Evolutionary conservation across 352 stramenopile species (phyloP).

Genomic region (Peronosclerospora sorghi): DNA sequence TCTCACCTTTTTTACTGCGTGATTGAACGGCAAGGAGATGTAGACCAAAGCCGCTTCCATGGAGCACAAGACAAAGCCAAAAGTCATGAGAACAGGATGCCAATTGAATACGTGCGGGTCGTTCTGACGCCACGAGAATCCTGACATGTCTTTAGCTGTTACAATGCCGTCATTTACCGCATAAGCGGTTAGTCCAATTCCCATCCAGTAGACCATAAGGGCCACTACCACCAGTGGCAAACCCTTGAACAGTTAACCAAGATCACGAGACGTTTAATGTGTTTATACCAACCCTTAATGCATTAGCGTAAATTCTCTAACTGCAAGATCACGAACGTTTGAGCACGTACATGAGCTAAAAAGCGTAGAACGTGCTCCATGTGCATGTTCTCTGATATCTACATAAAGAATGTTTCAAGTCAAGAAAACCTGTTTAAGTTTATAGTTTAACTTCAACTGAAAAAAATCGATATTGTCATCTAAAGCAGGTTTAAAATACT

Average conservation of each 20-base stretch:
- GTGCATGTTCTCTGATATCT: too few species aligned
- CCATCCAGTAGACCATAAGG: slow-evolving; percentile 71
- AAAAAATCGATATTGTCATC: too few species aligned
- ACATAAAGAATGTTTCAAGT: too few species aligned
- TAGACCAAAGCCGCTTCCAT: slow-evolving; percentile 55
- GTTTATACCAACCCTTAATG: too few species aligned
- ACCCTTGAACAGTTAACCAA: slow-evolving; percentile 23
- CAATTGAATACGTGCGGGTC: slow-evolving; percentile 77
- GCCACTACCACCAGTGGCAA: slow-evolving; percentile 47
- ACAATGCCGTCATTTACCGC: slow-evolving; percentile 30
- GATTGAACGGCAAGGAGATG: slow-evolving; percentile 52
- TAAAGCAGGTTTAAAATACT: too few species aligned
- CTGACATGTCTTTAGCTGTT: slow-evolving; percentile 28
- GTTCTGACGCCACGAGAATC: slow-evolving; percentile 55
- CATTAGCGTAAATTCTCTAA: too few species aligned
- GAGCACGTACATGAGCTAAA: slow-evolving; percentile 21
- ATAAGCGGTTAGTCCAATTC: slow-evolving; percentile 48
- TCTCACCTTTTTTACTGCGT: slow-evolving; percentile 52
- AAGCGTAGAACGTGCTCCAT: slow-evolving; percentile 16
- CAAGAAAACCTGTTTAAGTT: too few species aligned
- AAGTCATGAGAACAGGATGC: slow-evolving; percentile 80
- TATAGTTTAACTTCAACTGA: too few species aligned
- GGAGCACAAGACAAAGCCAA: slow-evolving; percentile 75
- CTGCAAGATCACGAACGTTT: background rate
- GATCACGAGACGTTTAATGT: background rate